Evolutionary conservation across 805 yeast genomes (phyloP).

Genomic region (Pachysolen tannophilus): DNA sequence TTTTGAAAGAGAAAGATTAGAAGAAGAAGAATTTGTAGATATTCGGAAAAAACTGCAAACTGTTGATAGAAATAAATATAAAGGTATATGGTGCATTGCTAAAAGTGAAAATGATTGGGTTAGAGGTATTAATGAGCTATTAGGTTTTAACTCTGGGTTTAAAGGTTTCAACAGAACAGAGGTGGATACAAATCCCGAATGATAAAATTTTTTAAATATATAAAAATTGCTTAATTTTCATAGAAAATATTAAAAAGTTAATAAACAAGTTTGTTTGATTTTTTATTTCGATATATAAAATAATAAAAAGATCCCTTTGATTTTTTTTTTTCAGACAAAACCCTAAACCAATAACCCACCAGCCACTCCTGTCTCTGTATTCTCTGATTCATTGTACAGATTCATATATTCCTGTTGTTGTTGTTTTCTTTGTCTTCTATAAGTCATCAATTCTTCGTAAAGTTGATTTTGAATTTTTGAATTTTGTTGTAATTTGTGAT

Average conservation of each 20-base stretch:
- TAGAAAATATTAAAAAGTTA: no score
- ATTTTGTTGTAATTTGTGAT: slow-evolving; percentile 31
- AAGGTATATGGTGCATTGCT: slow-evolving; percentile 85
- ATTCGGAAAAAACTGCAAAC: slow-evolving; percentile 6
- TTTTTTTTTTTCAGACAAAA: no score
- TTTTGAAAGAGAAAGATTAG: slow-evolving; percentile 1
- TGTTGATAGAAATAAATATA: slow-evolving; percentile 9
- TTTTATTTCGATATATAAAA: no score
- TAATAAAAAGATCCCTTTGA: no score
- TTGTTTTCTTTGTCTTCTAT: slow-evolving; percentile 16
- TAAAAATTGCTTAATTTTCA: no score
- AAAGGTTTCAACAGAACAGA: slow-evolving; percentile 40
- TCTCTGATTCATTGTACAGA: slow-evolving; percentile 2
- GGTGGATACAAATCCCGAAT: no score
- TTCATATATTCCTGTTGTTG: slow-evolving; percentile 15
- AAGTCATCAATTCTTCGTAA: slow-evolving; percentile 29
- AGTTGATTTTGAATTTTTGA: slow-evolving; percentile 37
- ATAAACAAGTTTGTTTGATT: no score
- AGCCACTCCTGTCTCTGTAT: no score
- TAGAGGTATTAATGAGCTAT: slow-evolving; percentile 73
- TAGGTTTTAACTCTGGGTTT: slow-evolving; percentile 85
- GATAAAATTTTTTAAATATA: no score
- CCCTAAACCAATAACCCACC: no score
- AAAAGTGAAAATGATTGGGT: slow-evolving; percentile 87
- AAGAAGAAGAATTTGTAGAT: slow-evolving; percentile 3